These are phyloP conservation scores for Asterophora lycoperdoides DNA, from an alignment of 768 basidiomycete species.

Conservation along the genomic window DNA sequence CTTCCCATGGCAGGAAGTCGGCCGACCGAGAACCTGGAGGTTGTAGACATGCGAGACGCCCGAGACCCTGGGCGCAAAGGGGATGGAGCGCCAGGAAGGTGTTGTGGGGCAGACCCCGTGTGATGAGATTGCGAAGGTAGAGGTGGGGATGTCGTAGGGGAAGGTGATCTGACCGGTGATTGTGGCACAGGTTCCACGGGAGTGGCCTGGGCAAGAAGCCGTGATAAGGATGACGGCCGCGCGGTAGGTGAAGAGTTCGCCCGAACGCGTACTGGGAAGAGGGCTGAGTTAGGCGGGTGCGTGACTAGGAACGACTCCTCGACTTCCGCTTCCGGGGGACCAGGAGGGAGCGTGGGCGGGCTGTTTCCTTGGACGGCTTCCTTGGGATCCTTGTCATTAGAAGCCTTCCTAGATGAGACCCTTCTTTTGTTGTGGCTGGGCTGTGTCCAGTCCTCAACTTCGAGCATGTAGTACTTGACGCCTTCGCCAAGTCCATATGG, in stretches of 20 bases:
- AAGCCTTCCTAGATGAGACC: constrained; percentile 46
- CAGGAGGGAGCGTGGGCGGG: constrained; percentile 48
- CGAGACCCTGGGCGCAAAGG: constrained; percentile 72
- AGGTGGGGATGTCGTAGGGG: constrained; percentile 29
- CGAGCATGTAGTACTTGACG: constrained; percentile 89
- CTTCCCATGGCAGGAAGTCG: constrained; percentile 58
- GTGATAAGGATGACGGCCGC: constrained; percentile 76
- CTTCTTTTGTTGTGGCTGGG: constrained; percentile 62
- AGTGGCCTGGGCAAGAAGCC: constrained; percentile 74
- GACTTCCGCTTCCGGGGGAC: constrained; percentile 64
- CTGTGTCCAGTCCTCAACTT: constrained; percentile 92
- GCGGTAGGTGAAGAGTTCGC: constrained; percentile 65
- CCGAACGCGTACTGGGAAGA: constrained; percentile 60
- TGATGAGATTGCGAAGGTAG: constrained; percentile 34
- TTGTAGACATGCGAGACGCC: constrained; percentile 62
- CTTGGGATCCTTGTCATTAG: constrained; percentile 36
- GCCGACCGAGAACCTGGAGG: constrained; percentile 63
- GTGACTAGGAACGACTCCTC: constrained; percentile 68
- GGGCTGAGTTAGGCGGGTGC: constrained; percentile 61
- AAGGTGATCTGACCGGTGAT: constrained; percentile 29
- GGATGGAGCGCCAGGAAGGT: constrained; percentile 38
- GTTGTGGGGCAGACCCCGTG: constrained; percentile 32
- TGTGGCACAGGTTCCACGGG: constrained; percentile 22
- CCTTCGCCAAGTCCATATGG: constrained; percentile 88
- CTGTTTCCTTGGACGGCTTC: constrained; percentile 30